phyloP scores from a whole-genome alignment of 108 stramenopile genomes.

The Cyclotella kingstonii region DNA sequence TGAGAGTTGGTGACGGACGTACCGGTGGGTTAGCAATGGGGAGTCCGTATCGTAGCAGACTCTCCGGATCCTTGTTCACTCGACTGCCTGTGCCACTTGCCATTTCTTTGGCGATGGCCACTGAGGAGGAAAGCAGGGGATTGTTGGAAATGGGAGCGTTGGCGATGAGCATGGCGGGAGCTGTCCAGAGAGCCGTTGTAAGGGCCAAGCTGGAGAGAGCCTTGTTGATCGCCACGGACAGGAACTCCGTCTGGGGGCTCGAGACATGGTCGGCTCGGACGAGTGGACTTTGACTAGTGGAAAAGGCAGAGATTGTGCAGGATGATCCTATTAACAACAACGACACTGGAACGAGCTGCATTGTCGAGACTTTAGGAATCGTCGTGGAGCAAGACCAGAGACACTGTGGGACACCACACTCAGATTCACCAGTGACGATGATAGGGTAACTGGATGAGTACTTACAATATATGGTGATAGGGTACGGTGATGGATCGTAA shows the following conservation, averaged over 20 bases:
- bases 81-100: slow-evolving; percentile 82
- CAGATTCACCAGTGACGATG: too few species aligned
- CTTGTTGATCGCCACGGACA: slow-evolving; percentile 23
- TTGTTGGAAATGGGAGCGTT: slow-evolving; percentile 11
- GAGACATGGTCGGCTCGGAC: slow-evolving; percentile 6
- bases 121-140: slow-evolving; percentile 18
- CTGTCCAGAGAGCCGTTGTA: slow-evolving; percentile 41
- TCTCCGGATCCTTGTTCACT: slow-evolving; percentile 93
- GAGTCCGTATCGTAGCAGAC: slow-evolving; percentile 83
- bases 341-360: too few species aligned
- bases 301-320: too few species aligned
- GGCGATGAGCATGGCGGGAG: slow-evolving; percentile 37
- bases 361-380: too few species aligned
- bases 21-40: slow-evolving; percentile 89
- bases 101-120: slow-evolving; percentile 82
- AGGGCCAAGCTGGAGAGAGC: slow-evolving; percentile 32
- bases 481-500: too few species aligned
- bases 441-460: too few species aligned
- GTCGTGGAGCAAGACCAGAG: too few species aligned
- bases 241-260: slow-evolving; percentile 5
- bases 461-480: too few species aligned
- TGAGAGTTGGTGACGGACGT: slow-evolving; percentile 14
- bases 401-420: too few species aligned
- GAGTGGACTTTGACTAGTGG: too few species aligned
- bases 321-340: too few species aligned